Evolutionary conservation across 306 rosid genomes (phyloP).

Genomic region (Cicer arietinum): DNA sequence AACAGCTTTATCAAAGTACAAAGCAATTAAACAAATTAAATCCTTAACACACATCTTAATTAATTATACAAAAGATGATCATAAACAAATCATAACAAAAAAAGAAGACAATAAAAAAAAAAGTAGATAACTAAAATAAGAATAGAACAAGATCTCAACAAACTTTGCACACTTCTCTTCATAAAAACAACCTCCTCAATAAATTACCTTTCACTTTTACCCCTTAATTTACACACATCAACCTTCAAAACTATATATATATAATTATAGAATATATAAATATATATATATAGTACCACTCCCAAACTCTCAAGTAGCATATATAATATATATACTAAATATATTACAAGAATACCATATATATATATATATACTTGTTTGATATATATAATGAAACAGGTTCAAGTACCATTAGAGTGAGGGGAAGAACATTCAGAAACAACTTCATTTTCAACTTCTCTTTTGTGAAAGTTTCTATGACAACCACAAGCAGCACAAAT

Average conservation of each 20-base stretch:
- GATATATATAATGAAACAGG: neutral
- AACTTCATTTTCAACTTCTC: slow-evolving; percentile 54
- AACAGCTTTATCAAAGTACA: slow-evolving; percentile 30
- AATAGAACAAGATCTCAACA: neutral
- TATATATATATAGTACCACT: neutral
- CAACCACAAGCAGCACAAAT: slow-evolving; percentile 94
- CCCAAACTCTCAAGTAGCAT: neutral
- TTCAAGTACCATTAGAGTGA: slow-evolving; percentile 13
- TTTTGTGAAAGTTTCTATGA: slow-evolving; percentile 85
- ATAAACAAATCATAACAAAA: neutral
- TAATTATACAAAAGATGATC: slow-evolving; percentile 14
- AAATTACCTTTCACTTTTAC: slow-evolving; percentile 29
- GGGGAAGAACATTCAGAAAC: neutral
- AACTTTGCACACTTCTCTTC: slow-evolving; percentile 25
- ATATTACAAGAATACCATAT: slow-evolving; percentile 28
- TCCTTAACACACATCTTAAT: slow-evolving; percentile 17
- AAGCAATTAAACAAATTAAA: slow-evolving; percentile 40
- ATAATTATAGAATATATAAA: neutral
- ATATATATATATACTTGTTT: neutral
- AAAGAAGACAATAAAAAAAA: neutral
- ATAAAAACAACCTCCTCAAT: neutral
- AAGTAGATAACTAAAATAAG: neutral
- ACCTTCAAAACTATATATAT: slow-evolving; percentile 4
- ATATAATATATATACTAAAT: neutral
- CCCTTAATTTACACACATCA: slow-evolving; percentile 42